These are phyloP conservation scores for Coelastrella sp. DNA, from an alignment of 139 green algal species.

Conservation along the genomic window DNA sequence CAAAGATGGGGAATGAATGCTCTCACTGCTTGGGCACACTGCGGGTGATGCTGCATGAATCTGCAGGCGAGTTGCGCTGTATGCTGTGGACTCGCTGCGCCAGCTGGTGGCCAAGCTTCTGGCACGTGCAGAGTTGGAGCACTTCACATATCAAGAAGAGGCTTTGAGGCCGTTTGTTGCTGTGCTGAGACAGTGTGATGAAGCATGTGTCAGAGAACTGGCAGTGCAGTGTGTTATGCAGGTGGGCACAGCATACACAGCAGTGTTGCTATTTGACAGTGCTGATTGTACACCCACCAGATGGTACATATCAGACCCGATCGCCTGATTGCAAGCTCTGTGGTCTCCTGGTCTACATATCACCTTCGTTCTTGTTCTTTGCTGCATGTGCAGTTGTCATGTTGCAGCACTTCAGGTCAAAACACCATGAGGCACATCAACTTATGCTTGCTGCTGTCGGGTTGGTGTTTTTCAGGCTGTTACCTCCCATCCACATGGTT, in stretches of 20 bases:
- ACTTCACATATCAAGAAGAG: conserved; percentile 87
- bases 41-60: neutral
- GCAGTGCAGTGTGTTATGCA: conserved; percentile 81
- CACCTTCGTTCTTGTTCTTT: too few species aligned
- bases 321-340: too few species aligned
- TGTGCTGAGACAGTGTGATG: conserved; percentile 82
- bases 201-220: conserved; percentile 79
- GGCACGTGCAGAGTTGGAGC: conserved; percentile 79
- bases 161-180: conserved; percentile 91
- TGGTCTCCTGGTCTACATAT: too few species aligned
- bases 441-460: too few species aligned
- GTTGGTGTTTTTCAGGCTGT: conserved; percentile 44
- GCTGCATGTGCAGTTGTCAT: neutral
- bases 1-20: too few species aligned
- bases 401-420: too few species aligned
- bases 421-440: too few species aligned
- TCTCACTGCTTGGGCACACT: too few species aligned
- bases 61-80: conserved; percentile 53
- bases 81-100: conserved; percentile 83
- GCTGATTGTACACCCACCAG: too few species aligned
- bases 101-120: conserved; percentile 80
- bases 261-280: too few species aligned
- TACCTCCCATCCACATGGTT: conserved; percentile 52
- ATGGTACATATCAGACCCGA: too few species aligned
- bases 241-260: too few species aligned